Conservation (phyloP, 345 rosid genomes). For the Salix caprea region DNA sequence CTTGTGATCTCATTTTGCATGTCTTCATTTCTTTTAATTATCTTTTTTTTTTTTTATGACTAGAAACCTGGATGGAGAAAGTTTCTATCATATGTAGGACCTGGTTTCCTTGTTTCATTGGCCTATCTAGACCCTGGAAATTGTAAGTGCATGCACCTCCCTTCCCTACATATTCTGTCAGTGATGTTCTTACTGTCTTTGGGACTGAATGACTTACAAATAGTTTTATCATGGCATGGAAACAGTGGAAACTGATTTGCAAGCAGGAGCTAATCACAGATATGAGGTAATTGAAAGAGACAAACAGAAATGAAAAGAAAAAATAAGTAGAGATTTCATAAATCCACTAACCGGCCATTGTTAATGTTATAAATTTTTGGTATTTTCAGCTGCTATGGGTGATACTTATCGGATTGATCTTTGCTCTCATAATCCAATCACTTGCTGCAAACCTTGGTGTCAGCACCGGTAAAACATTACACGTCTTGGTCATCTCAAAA, state of each 20-base stretch:
- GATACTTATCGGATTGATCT: conserved; percentile 48
- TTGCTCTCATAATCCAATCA: conserved; percentile 66
- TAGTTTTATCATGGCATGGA: neutral
- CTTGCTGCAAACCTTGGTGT: conserved; percentile 73
- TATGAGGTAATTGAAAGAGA: conserved; percentile 40
- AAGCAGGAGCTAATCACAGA: conserved; percentile 57
- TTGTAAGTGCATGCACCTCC: conserved; percentile 19
- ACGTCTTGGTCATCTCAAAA: neutral
- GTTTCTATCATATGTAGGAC: conserved; percentile 50
- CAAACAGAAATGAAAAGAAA: neutral
- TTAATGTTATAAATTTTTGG: neutral
- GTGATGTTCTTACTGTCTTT: neutral
- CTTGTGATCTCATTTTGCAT: too few species aligned
- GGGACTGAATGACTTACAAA: neutral
- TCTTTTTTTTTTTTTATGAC: neutral
- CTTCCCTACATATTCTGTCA: neutral
- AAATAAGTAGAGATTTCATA: neutral
- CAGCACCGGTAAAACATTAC: conserved; percentile 41
- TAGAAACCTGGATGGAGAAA: conserved; percentile 57
- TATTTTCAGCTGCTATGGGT: conserved; percentile 57
- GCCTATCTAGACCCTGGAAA: conserved; percentile 72
- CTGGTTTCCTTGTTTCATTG: conserved; percentile 56
- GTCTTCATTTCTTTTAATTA: neutral
- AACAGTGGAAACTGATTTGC: conserved; percentile 70
- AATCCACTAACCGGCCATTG: neutral